Base-by-base conservation (phyloP, 1,139 yeast genomes). In the Martiniozyma asiatica region DNA sequence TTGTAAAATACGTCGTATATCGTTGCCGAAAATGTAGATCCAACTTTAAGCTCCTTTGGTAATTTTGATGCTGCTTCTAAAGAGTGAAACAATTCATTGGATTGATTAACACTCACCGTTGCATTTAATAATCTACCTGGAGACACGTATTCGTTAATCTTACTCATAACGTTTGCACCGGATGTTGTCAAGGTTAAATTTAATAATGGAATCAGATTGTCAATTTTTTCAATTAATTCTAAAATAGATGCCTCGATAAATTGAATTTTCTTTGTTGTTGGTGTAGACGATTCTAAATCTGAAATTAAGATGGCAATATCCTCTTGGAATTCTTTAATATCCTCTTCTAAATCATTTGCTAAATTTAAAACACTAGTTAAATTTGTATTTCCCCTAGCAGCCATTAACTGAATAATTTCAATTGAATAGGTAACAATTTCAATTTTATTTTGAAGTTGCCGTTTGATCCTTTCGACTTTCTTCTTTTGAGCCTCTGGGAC, bases 61-160 rank as follows among this genome's bases (percentile, higher is more conserved):
- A 23, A 22, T 1, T 17, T 13, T 1, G n/a, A 20, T n/a, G n/a
- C n/a, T n/a, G n/a, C n/a, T n/a, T n/a, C n/a, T n/a, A n/a, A n/a
- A n/a, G n/a, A n/a, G n/a, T n/a, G n/a, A 33, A 51, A 56, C 11
- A 29, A 30, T 11, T 41, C 39, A 39, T 69, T 70, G 4, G 69
- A 65, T n/a, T 47, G 51, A 8, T 50, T 53, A 4, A 79, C 45
- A 35, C 55, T 53, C 32, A 63, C 59, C 1, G 84, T 63, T 0
- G 93, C 82, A 41, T 74, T 81, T 8, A 81, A 53, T 31, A 75
- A 57, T 33, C 78, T 52, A 1, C 79, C 80, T 0, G 84, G 84
- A 1, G 82, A 76, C 6, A 75, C 64, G 11, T 62, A 56, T 14
- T 35, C 34, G 25, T 61, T 61, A 1, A 78, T 66, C 25, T 73